Evolutionary conservation across 495 filamentous ascomycete genomes (phyloP).

Genomic region (Neurospora discreta): DNA sequence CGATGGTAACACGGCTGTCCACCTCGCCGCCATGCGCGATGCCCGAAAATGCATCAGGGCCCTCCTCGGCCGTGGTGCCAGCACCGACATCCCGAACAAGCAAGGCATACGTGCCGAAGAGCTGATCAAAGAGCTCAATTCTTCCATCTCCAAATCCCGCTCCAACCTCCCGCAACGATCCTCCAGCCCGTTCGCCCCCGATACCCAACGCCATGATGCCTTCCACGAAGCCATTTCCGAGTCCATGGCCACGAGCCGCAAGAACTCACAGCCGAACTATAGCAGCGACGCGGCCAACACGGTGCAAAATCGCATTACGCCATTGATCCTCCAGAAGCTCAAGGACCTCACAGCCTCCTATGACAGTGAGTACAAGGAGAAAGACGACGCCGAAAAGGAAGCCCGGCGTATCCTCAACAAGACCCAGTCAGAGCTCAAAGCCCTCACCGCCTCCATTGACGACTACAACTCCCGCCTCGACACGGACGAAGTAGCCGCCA

Average conservation of each 20-base stretch:
- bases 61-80: constrained; percentile 58
- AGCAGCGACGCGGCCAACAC: constrained; percentile 48
- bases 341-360: constrained; percentile 45
- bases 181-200: constrained; percentile 52
- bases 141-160: constrained; percentile 31
- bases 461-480: constrained; percentile 36
- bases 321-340: constrained; percentile 45
- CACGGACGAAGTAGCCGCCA: constrained; percentile 31
- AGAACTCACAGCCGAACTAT: constrained; percentile 16
- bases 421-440: constrained; percentile 42
- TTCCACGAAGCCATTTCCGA: constrained; percentile 31
- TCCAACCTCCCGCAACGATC: constrained; percentile 39
- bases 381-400: constrained; percentile 45
- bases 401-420: constrained; percentile 43
- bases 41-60: constrained; percentile 64
- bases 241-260: constrained; percentile 3
- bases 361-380: constrained; percentile 49
- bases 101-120: constrained; percentile 69
- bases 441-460: constrained; percentile 34
- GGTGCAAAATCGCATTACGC: constrained; percentile 44
- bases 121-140: constrained; percentile 52
- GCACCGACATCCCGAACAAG: constrained; percentile 68
- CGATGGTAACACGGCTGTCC: constrained; percentile 78
- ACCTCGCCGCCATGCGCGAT: constrained; percentile 71
- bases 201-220: constrained; percentile 28